A percentile compares a stretch with the other conserved stretches of the same genome.
Evolutionary conservation across 129 eudicot species (phyloP).

Genomic region (Flaveria ramosissima): DNA sequence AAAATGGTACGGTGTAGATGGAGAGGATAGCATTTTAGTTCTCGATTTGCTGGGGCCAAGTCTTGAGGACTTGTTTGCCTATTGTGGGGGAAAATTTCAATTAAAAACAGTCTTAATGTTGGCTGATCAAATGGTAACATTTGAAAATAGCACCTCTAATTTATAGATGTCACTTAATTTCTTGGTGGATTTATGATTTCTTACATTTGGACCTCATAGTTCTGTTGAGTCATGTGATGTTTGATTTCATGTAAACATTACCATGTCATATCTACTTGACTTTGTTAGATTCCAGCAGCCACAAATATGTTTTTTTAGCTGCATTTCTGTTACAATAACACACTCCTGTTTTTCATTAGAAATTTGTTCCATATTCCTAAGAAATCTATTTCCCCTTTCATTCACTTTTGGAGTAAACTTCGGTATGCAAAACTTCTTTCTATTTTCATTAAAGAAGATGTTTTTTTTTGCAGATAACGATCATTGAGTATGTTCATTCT

Average conservation of each 20-base stretch:
- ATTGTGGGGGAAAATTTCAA: constrained; percentile 88
- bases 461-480: constrained; percentile 55
- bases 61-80: constrained; percentile 87
- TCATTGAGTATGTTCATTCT: constrained; percentile 89
- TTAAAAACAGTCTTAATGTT: constrained; percentile 89
- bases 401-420: constrained; percentile 2
- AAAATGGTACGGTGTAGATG: constrained; percentile 93
- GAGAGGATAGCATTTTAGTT: constrained; percentile 82
- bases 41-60: constrained; percentile 92
- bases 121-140: constrained; percentile 95
- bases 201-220: not conserved
- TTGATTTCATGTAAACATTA: not conserved
- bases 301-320: not conserved
- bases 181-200: no score
- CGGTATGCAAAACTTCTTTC: not conserved
- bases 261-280: not conserved
- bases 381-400: constrained; percentile 13
- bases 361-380: not conserved
- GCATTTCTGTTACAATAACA: constrained; percentile 45
- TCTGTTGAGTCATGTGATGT: not conserved
- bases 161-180: no score
- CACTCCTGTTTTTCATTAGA: not conserved
- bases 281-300: not conserved
- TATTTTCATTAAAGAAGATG: not conserved
- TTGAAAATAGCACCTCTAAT: not conserved